Base-by-base conservation (phyloP, 2,329 filamentous ascomycete genomes). In the Geosmithia putterillii region DNA sequence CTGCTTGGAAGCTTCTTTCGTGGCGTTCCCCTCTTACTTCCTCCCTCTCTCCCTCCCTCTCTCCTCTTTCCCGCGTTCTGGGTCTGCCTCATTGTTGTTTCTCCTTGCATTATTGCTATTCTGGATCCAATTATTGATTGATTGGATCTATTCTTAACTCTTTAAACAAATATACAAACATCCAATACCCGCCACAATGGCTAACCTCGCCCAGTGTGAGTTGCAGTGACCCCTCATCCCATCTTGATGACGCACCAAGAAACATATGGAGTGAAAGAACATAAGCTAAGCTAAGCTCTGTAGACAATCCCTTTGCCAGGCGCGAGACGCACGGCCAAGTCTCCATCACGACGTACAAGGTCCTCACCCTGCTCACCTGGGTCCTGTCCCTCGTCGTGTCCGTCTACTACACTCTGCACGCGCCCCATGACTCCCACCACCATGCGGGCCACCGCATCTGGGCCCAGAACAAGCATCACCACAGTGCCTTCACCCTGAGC, bases 401-500 rank as follows among this genome's bases (percentile, higher is more conserved):
- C 45, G 66, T 92, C 58, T 87, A 86, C 68, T 94, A 92, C 61
- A 76, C 76, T 41, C 63, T 82, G 59, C 63, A 79, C 51, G 62
- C 65, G 14, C 84, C 85, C 1, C 64, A 73, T 42, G 80, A 86
- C 62, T 78, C 77, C 51, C 61, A 68, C 54, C 65, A 65, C 50
- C 5, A 32, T n/a, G 64, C 71, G 48, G 71, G 74, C 47, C 71
- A 73, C 49, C 80, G 74, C 46, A 85, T 94, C 58, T 90, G 82
- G 81, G 76, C 76, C 44, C 80, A 86, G 63, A 88, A 88, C 57
- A 64, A 70, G 45, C 65, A 68, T 42, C 74, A 78, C 51, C 69
- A 65, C 32, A 89, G 84, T 7, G 82, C 83, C 8, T 94, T 94
- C 61, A 79, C 80, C 40, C 71, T 88, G 63, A 88, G 84, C 63